Base-by-base conservation (phyloP, 2,329 filamentous ascomycete species). In the Cladosporium sp. region DNA sequence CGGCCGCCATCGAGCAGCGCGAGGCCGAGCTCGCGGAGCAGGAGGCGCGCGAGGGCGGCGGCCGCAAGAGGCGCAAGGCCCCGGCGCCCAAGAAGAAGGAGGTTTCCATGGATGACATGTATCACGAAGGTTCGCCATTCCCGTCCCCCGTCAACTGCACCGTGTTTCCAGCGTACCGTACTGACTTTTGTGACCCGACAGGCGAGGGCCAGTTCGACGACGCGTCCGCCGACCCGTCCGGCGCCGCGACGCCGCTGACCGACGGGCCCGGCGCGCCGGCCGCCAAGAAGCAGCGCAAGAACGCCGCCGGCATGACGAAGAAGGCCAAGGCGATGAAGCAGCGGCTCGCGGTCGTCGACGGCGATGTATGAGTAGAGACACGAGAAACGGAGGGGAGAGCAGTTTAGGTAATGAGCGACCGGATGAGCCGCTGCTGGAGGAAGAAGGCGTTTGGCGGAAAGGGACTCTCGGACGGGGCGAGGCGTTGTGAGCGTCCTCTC, bases 201-300 rank as follows among this genome's bases (percentile, higher is more conserved):
- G 92, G 92, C 64, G 93, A 98, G 78, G 93, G 93, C 55, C 84
- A 95, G 68, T 98, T 98, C 72, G 92, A 97, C 62, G 92, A 97
- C 63, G 90, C 95, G 68, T 85, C 80, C 62, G 86, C 85, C 61
- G 93, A 95, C 66, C 82, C 83, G 19, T 95, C 88, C 2, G 93
- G 91, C 34, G 84, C 90, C 0, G 89, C 88, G 3, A 96, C 93
- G 1, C 91, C 90, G 0, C 79, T 86, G 46, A 67, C 69, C 16
- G 68, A 67, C 28, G 64, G 45, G 13, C 35, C 35, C 9, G 13
- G n/a, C 18, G 32, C 48, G 14, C 79, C 33, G 66, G 70, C 60
- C 65, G 70, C 38, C 66, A 67, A 77, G 66, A 76, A 81, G 72
- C 82, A 86, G 74, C 78, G 83, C 68, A 72, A 73, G 59, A 61